These are phyloP conservation scores for Mangifera indica DNA, from an alignment of 345 rosid species.

Conservation along the genomic window DNA sequence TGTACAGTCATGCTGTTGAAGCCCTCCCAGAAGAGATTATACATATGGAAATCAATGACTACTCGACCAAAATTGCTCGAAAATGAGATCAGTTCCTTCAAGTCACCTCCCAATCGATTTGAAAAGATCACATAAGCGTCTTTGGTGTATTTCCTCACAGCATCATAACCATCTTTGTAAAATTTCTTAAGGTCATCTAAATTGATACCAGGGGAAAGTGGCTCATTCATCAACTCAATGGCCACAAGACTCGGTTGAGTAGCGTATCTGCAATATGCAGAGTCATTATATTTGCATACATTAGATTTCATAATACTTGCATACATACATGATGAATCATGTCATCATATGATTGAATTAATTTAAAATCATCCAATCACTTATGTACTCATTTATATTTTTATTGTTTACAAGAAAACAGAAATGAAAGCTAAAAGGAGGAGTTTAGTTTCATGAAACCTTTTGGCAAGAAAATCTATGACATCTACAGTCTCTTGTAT, in stretches of 20 bases:
- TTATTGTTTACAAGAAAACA: no score
- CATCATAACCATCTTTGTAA: conserved; percentile 35
- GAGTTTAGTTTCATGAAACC: background rate
- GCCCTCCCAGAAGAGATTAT: conserved; percentile 22
- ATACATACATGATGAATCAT: no score
- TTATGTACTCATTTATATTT: no score
- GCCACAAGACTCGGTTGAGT: conserved; percentile 24
- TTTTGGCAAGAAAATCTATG: conserved; percentile 38
- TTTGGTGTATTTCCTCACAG: conserved; percentile 34
- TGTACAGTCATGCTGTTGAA: conserved; percentile 17
- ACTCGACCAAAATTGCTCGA: conserved; percentile 22
- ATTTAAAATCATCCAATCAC: no score
- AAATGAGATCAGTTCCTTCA: conserved; percentile 30
- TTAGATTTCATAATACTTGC: background rate
- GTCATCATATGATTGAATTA: no score
- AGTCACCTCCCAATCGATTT: conserved; percentile 30
- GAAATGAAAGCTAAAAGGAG: background rate
- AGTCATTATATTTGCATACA: background rate
- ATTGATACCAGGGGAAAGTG: conserved; percentile 22
- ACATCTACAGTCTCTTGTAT: conserved; percentile 32
- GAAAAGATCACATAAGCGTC: conserved; percentile 36
- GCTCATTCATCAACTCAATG: conserved; percentile 46
- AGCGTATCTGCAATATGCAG: conserved; percentile 15
- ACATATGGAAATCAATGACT: conserved; percentile 45
- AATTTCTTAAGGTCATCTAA: conserved; percentile 29